Conservation (phyloP, 208 protist genomes). For the Blastocrithidia nonstop region DNA sequence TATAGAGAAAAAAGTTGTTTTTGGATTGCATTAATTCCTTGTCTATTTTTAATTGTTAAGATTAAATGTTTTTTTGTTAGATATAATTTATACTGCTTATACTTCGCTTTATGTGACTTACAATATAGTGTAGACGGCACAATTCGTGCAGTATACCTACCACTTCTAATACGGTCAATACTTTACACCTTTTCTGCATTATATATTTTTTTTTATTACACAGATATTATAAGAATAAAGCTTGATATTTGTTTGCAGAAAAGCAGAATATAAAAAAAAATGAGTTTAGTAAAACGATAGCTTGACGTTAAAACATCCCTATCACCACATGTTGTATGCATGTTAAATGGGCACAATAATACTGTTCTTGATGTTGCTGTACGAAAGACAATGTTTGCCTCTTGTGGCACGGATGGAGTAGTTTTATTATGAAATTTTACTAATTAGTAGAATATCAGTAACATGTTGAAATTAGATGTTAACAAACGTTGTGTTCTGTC, state of each 20-base stretch:
- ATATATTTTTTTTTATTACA: background rate
- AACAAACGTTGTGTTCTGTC: constrained; percentile 29
- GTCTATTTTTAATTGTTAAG: no score
- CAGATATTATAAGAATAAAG: background rate
- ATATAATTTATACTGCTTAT: no score
- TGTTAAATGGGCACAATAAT: constrained; percentile 41
- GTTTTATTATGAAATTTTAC: constrained; percentile 36
- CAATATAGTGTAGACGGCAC: no score
- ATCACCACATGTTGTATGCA: constrained; percentile 21
- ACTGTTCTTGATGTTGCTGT: constrained; percentile 28
- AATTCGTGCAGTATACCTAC: no score
- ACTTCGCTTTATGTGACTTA: no score
- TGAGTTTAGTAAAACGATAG: no score
- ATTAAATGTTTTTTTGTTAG: no score
- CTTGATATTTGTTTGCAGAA: background rate
- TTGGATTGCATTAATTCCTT: no score
- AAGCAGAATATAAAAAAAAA: background rate
- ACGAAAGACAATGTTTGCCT: constrained; percentile 25
- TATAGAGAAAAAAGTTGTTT: no score
- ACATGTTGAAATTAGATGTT: constrained; percentile 30
- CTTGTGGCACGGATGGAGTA: constrained; percentile 32
- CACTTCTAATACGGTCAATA: no score
- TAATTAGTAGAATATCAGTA: constrained; percentile 26
- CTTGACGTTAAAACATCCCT: no score
- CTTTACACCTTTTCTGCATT: no score